Percentiles rank a stretch among this genome's conserved stretches.
Evolutionary conservation across 768 basidiomycete genomes (phyloP).

Genomic region (Mycena maculata): DNA sequence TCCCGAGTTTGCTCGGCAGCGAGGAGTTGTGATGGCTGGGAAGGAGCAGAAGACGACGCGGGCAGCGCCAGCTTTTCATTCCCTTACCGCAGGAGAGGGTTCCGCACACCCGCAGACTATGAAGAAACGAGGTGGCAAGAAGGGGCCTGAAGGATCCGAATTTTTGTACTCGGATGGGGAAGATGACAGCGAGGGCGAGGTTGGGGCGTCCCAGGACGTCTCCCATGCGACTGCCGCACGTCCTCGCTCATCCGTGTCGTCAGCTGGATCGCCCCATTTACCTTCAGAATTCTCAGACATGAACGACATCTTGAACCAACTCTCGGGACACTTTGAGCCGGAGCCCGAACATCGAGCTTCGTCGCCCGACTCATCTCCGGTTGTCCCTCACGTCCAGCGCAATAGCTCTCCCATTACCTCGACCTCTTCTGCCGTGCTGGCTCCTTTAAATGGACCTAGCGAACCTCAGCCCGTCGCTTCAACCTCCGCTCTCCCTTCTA

Average conservation of each 20-base stretch:
- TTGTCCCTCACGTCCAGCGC: slow-evolving; percentile 57
- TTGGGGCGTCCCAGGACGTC: slow-evolving; percentile 41
- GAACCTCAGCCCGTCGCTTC: slow-evolving; percentile 60
- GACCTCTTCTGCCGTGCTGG: slow-evolving; percentile 44
- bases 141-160: slow-evolving; percentile 62
- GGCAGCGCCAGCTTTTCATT: slow-evolving; percentile 82
- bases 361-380: slow-evolving; percentile 57
- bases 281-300: slow-evolving; percentile 76
- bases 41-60: slow-evolving; percentile 69
- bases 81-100: slow-evolving; percentile 70
- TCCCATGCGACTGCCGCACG: slow-evolving; percentile 49
- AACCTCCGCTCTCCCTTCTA: slow-evolving; percentile 55
- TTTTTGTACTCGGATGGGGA: slow-evolving; percentile 66
- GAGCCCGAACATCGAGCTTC: slow-evolving; percentile 56
- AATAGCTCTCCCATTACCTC: slow-evolving; percentile 34
- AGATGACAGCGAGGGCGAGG: slow-evolving; percentile 56
- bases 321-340: slow-evolving; percentile 76
- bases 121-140: slow-evolving; percentile 51
- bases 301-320: slow-evolving; percentile 80
- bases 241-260: slow-evolving; percentile 48
- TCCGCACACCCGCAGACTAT: slow-evolving; percentile 45
- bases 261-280: slow-evolving; percentile 59
- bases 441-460: slow-evolving; percentile 50
- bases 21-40: slow-evolving; percentile 56
- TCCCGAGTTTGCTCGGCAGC: slow-evolving; percentile 56